Conservation (phyloP, 2,329 filamentous ascomycete genomes). For the Fusarium heterosporum region DNA sequence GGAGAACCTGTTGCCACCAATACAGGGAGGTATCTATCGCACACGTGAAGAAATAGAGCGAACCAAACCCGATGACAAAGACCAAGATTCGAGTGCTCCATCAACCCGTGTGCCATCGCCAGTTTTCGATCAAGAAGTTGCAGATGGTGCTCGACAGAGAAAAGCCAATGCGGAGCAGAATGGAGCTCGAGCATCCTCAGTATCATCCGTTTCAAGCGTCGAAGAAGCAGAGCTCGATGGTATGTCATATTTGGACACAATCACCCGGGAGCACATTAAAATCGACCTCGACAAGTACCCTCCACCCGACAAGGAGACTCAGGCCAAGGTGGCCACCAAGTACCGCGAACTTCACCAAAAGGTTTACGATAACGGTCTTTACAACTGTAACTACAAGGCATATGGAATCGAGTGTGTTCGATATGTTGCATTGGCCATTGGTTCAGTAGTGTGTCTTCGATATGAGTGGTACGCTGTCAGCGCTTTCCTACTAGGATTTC, state of each 20-base stretch:
- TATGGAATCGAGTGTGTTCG: constrained; percentile 81
- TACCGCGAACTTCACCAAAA: constrained; percentile 82
- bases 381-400: constrained; percentile 83
- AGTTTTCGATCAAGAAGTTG: constrained; percentile 60
- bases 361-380: constrained; percentile 80
- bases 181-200: constrained; percentile 59
- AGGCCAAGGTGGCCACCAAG: constrained; percentile 80
- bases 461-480: constrained; percentile 76
- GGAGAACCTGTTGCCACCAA: constrained; percentile 89
- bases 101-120: constrained; percentile 66
- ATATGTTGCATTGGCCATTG: constrained; percentile 72
- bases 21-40: constrained; percentile 87
- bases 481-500: constrained; percentile 79
- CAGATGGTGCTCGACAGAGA: constrained; percentile 49
- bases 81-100: constrained; percentile 57
- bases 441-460: constrained; percentile 70
- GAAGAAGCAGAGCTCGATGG: constrained; percentile 60
- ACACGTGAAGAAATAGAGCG: constrained; percentile 53
- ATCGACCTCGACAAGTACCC: constrained; percentile 87
- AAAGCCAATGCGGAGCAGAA: constrained; percentile 25
- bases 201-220: constrained; percentile 69
- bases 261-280: constrained; percentile 79
- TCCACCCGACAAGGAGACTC: constrained; percentile 76
- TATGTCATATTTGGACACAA: constrained; percentile 76
- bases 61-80: constrained; percentile 32